Conservation (phyloP, 148 eudicot species). For the Euryodendron excelsum region DNA sequence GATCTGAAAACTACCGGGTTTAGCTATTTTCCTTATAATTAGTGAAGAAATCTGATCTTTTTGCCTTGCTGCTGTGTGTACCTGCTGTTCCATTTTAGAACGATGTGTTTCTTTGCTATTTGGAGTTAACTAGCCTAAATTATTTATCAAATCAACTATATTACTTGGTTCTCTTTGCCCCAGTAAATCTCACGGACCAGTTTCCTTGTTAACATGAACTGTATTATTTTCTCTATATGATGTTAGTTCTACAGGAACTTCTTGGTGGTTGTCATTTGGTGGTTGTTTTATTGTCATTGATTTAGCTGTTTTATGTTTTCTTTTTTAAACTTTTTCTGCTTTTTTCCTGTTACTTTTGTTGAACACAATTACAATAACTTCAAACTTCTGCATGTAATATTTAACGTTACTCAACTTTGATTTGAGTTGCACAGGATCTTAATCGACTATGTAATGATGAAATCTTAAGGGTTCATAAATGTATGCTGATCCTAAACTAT, state of each 20-base stretch:
- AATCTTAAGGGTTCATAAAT: conserved; percentile 1
- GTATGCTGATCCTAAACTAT: conserved; percentile 28
- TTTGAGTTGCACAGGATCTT: not conserved
- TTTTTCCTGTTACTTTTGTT: not conserved
- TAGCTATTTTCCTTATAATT: not conserved
- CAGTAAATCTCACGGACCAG: not conserved
- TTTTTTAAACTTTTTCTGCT: not conserved
- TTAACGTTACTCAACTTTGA: not conserved
- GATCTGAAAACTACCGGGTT: not conserved
- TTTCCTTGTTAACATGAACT: not conserved
- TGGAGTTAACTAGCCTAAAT: not conserved
- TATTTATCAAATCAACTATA: not conserved
- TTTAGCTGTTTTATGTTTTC: not conserved
- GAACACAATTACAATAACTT: not conserved
- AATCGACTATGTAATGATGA: not conserved
- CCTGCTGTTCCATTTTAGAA: not conserved
- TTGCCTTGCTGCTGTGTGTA: not conserved
- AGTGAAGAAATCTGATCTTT: not conserved
- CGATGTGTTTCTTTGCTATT: not conserved
- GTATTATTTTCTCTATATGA: not conserved
- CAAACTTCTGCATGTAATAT: not conserved
- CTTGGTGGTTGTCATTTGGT: not conserved
- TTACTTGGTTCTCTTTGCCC: not conserved
- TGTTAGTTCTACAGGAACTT: not conserved
- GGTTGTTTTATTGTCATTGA: not conserved